phyloP scores from a whole-genome alignment of 306 rosid species.

The Adenanthera pavonina region DNA sequence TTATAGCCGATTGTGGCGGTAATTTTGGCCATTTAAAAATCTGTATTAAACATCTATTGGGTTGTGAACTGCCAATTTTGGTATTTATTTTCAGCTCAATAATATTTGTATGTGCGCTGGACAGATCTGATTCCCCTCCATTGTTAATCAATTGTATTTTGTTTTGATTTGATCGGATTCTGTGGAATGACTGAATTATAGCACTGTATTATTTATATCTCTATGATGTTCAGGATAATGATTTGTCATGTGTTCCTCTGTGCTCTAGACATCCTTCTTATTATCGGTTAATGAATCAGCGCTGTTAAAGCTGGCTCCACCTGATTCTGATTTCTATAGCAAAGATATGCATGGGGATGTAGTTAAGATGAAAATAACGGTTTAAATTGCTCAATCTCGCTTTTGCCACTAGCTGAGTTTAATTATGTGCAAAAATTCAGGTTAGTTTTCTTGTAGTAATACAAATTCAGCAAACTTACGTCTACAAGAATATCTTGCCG shows the following conservation, averaged over 20 bases:
- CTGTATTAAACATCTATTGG: conserved; percentile 43
- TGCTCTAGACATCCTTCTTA: neutral
- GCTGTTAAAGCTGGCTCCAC: neutral
- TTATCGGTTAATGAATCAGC: neutral
- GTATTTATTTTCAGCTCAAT: neutral
- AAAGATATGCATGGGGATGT: neutral
- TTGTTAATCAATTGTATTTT: neutral
- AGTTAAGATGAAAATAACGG: neutral
- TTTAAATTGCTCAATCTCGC: neutral
- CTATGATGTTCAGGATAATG: neutral
- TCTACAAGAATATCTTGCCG: neutral
- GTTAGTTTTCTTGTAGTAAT: neutral
- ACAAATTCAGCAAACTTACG: neutral
- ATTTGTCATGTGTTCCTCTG: neutral
- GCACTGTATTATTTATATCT: neutral
- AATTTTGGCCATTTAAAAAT: conserved; percentile 33
- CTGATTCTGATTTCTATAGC: neutral
- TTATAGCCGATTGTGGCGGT: conserved; percentile 43
- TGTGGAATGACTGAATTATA: neutral
- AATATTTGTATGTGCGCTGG: conserved; percentile 3
- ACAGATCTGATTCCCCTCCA: conserved; percentile 2
- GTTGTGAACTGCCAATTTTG: conserved; percentile 13
- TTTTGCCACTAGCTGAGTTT: neutral
- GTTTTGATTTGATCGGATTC: neutral
- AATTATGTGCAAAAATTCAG: neutral